Percentiles rank a stretch among this genome's conserved stretches.
Evolutionary conservation across 345 rosid species (phyloP).

Genomic region (Sapria himalayana): DNA sequence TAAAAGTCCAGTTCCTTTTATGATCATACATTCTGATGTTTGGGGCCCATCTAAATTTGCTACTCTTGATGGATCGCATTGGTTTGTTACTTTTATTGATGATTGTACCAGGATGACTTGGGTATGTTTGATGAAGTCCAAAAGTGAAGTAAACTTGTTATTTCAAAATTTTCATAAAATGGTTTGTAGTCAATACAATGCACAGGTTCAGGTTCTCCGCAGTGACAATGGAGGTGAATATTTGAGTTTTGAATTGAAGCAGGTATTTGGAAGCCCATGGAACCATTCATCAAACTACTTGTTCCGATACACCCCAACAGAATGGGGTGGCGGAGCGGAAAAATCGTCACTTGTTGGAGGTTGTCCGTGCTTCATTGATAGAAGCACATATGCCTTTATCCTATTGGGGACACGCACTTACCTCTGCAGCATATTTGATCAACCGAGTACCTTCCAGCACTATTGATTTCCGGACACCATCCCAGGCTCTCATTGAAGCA

Average conservation of each 20-base stretch:
- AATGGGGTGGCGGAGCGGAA: not conserved
- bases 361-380: not conserved
- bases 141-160: not conserved
- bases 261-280: not conserved
- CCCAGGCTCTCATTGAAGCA: too few relatives aligned
- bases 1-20: not conserved
- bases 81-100: too few relatives aligned
- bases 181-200: not conserved
- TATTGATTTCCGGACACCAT: too few relatives aligned
- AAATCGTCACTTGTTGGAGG: not conserved
- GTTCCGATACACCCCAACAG: not conserved
- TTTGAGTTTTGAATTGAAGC: not conserved
- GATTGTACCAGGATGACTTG: too few relatives aligned
- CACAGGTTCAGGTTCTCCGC: not conserved
- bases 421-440: too few relatives aligned
- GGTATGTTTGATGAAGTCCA: not conserved
- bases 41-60: slow-evolving; percentile 2
- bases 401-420: too few relatives aligned
- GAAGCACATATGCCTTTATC: not conserved
- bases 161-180: not conserved
- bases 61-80: too few relatives aligned
- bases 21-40: slow-evolving; percentile 5
- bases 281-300: not conserved
- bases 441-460: too few relatives aligned
- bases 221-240: not conserved